Evolutionary conservation across 352 stramenopile genomes (phyloP).

Genomic region (Globisporangium carolinianum): DNA sequence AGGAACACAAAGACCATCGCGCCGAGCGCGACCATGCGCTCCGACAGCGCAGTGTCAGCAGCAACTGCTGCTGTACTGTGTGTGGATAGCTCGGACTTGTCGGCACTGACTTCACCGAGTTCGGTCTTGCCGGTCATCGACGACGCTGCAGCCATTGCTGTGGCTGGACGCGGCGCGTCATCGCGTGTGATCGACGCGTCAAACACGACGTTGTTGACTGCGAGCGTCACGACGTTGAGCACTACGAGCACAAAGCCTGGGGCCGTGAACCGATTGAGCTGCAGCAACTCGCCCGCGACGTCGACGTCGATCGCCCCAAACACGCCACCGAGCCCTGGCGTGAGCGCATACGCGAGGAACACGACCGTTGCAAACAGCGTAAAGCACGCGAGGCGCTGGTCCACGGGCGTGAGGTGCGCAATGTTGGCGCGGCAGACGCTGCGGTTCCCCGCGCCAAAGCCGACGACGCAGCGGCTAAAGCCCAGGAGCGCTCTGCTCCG

Average conservation of each 20-base stretch:
- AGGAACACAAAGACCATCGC: constrained; percentile 60
- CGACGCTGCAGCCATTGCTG: neutral
- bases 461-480: constrained; percentile 55
- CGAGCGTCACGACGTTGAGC: constrained; percentile 41
- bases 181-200: constrained; percentile 34
- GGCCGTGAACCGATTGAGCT: constrained; percentile 53
- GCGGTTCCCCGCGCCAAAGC: constrained; percentile 63
- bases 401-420: constrained; percentile 45
- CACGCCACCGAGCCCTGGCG: constrained; percentile 45
- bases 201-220: constrained; percentile 37
- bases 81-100: neutral
- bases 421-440: constrained; percentile 70
- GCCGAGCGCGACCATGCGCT: constrained; percentile 27
- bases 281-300: constrained; percentile 26
- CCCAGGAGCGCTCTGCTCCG: constrained; percentile 32
- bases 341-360: constrained; percentile 68
- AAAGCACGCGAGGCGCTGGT: constrained; percentile 56
- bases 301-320: constrained; percentile 33
- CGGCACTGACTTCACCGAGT: neutral
- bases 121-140: neutral
- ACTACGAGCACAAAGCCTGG: constrained; percentile 45
- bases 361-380: constrained; percentile 63
- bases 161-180: constrained; percentile 22
- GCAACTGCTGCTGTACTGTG: neutral
- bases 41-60: constrained; percentile 12